Evolutionary conservation across 169 alveolate species (phyloP).

Genomic region (Eimeria necatrix): DNA sequence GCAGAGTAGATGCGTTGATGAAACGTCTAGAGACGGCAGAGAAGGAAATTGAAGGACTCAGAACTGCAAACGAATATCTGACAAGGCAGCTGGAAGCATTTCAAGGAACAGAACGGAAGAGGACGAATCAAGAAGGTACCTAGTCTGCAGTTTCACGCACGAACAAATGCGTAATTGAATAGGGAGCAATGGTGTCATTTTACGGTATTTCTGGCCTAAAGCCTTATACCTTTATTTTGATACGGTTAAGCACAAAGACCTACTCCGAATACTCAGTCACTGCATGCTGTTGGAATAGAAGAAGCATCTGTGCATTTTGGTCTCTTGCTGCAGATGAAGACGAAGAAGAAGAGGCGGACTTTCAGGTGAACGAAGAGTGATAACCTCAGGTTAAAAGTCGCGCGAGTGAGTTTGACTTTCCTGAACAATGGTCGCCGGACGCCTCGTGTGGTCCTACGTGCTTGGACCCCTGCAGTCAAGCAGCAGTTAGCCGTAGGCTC

Average conservation of each 20-base stretch:
- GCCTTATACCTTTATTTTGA: too few relatives aligned
- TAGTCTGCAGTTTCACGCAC: neutral
- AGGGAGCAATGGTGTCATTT: too few relatives aligned
- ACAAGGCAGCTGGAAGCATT: conserved; percentile 42
- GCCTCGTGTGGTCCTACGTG: neutral
- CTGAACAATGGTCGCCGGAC: neutral
- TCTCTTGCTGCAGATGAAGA: neutral
- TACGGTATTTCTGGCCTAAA: too few relatives aligned
- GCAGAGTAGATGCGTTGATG: conserved; percentile 57
- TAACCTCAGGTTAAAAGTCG: neutral
- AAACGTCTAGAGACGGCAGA: conserved; percentile 40
- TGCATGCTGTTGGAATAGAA: neutral
- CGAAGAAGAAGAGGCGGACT: conserved; percentile 50
- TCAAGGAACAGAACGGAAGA: neutral
- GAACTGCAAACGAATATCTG: conserved; percentile 61
- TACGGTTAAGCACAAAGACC: neutral
- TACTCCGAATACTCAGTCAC: neutral
- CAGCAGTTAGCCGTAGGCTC: neutral
- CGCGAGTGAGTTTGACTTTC: too few relatives aligned
- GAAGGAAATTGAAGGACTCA: conserved; percentile 56
- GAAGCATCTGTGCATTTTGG: neutral
- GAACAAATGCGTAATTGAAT: too few relatives aligned
- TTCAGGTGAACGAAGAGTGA: conserved; percentile 6
- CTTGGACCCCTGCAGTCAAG: neutral
- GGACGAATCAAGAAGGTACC: conserved; percentile 15